These are phyloP conservation scores for Aspergillus glaucus DNA, from an alignment of 2,329 filamentous ascomycete species.

Conservation along the genomic window DNA sequence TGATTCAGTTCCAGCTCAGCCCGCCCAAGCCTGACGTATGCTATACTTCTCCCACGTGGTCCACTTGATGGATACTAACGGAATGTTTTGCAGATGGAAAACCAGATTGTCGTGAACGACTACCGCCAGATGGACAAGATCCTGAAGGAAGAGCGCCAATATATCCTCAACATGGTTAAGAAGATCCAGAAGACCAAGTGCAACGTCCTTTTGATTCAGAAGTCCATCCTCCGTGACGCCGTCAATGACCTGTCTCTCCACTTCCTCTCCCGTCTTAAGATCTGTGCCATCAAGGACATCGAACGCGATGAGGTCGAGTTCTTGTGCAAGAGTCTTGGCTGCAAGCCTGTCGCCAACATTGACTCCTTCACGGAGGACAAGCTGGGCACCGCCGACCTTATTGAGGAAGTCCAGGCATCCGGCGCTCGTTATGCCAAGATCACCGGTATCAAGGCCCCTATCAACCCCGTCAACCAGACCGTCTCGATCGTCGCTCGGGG, in stretches of 20 bases:
- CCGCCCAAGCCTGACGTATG: conserved; percentile 92
- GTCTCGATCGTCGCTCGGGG: conserved; percentile 92
- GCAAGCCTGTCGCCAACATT: conserved; percentile 97
- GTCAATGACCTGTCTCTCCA: conserved; percentile 97
- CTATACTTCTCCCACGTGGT: conserved; percentile 8
- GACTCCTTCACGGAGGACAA: conserved; percentile 99
- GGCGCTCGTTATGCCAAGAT: conserved; percentile 93
- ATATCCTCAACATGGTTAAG: conserved; percentile 97
- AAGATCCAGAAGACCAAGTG: conserved; percentile 99
- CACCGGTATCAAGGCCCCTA: conserved; percentile 75
- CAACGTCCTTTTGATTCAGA: conserved; percentile 96
- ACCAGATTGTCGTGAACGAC: conserved; percentile 98
- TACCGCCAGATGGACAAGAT: conserved; percentile 99
- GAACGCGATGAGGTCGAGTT: conserved; percentile 99
- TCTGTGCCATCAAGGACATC: conserved; percentile 93
- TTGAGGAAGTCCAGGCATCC: conserved; percentile 83
- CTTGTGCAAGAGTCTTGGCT: conserved; percentile 97
- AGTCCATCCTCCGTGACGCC: conserved; percentile 94
- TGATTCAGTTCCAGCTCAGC: conserved; percentile 98
- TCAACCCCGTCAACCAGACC: conserved; percentile 58
- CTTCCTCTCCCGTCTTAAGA: conserved; percentile 95
- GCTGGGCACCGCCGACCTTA: conserved; percentile 83
- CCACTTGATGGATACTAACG: background rate
- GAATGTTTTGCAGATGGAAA: conserved; percentile 74
- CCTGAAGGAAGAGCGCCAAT: conserved; percentile 96